Evolutionary conservation across 371 early-diverging fungal genomes (phyloP).

Genomic region (Phascolomyces articulosus): DNA sequence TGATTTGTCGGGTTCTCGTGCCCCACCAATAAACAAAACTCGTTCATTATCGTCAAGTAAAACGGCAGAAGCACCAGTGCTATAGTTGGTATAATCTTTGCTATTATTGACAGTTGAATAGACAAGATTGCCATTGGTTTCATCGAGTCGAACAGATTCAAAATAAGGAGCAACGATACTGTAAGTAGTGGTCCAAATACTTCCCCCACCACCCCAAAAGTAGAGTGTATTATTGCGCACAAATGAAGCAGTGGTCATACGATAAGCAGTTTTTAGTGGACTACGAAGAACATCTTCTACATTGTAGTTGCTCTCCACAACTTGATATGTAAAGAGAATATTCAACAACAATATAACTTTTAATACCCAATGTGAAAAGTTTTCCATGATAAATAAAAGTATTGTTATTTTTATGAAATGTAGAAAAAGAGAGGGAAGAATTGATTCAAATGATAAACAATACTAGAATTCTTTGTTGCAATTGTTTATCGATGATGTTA

Average conservation of each 20-base stretch:
- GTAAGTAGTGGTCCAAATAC: neutral
- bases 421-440: too few relatives aligned
- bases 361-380: too few relatives aligned
- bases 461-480: too few relatives aligned
- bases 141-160: neutral
- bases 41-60: slow-evolving; percentile 9
- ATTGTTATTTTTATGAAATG: too few relatives aligned
- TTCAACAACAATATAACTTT: too few relatives aligned
- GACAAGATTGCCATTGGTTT: neutral
- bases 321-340: too few relatives aligned
- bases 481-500: too few relatives aligned
- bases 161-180: neutral
- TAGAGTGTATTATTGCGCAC: neutral
- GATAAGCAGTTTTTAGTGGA: neutral
- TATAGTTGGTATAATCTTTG: neutral
- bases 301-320: neutral
- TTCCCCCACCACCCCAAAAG: neutral
- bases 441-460: too few relatives aligned
- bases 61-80: neutral
- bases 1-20: neutral
- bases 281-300: neutral
- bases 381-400: too few relatives aligned
- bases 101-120: neutral
- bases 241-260: neutral
- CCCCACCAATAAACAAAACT: slow-evolving; percentile 10